Conservation (phyloP, 306 rosid genomes). For the Arachis hypogaea region DNA sequence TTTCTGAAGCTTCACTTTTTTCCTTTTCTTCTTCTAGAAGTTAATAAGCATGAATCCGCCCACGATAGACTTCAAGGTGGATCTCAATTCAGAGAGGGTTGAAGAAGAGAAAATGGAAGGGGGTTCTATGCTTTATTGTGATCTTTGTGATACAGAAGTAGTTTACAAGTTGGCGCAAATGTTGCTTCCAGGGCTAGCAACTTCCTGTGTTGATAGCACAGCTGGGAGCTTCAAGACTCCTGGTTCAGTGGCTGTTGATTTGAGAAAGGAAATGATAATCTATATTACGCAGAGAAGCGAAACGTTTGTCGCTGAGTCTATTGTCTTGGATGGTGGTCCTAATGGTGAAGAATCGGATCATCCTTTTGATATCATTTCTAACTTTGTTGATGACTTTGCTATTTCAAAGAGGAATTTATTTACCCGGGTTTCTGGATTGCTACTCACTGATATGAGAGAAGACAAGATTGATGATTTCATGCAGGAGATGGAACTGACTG, state of each 20-base stretch:
- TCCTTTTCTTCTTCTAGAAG: conserved; percentile 40
- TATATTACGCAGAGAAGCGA: conserved; percentile 69
- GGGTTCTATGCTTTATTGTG: conserved; percentile 57
- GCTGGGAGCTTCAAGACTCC: conserved; percentile 74
- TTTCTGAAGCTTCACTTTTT: conserved; percentile 9
- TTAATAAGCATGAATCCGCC: conserved; percentile 52
- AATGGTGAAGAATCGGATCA: conserved; percentile 59
- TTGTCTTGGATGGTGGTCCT: conserved; percentile 61
- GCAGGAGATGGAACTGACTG: conserved; percentile 75
- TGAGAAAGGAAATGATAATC: conserved; percentile 82
- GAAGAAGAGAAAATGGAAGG: conserved; percentile 53
- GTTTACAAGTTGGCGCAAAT: conserved; percentile 76
- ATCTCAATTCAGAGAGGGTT: conserved; percentile 63
- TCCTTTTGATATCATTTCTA: conserved; percentile 75
- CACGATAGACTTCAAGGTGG: conserved; percentile 39
- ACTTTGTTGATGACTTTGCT: conserved; percentile 75
- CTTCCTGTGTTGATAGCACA: conserved; percentile 81
- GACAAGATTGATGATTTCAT: conserved; percentile 84
- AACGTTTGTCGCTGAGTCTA: conserved; percentile 68
- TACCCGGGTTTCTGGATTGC: conserved; percentile 74
- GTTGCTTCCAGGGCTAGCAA: conserved; percentile 75
- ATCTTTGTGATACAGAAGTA: conserved; percentile 63
- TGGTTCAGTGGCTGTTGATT: conserved; percentile 67
- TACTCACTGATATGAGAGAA: conserved; percentile 80
- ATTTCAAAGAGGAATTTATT: conserved; percentile 69